Evolutionary conservation across 2,329 filamentous ascomycete genomes (phyloP), one percentile per base, ranked within the genome.

Genomic region (Aspergillus spinulosporus): DNA sequence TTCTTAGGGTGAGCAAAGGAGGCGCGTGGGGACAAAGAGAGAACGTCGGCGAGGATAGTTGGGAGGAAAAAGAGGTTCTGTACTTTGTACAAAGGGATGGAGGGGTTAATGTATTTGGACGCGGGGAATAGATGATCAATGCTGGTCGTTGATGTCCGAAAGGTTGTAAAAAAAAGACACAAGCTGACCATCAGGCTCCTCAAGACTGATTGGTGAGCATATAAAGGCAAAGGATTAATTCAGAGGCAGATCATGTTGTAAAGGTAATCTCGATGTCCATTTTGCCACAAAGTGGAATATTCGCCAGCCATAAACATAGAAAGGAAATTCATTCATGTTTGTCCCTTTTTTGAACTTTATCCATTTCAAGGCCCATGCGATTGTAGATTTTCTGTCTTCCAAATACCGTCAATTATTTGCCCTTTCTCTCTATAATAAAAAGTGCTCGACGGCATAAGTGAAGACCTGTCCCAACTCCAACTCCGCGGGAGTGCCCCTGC

Each of bases 81-180:
- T 97, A 96, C 76, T 85, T 89, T 68, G 85, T 96, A 31, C 84
- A 85, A 52, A 84, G 85, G 7, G 92, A 96, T 76, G 90, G 90
- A 1, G 83, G 83, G 21, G 90, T 92, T 26, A 88, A 80, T 67
- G 89, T 96, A 5, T 97, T 96, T 79, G 90, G 90, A 68, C 83
- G 92, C 68, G 92, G 93, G 4, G 84, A 87, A 68, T 83, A 73
- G 63, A 66, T 26, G 8, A 52, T 28, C 49, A 50, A 31, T 52
- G 44, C 31, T 34, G 32, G 52, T 51, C 32, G 53, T 57, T 54
- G 39, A 11, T 12, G 7, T 15, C 7, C 15, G n/a, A 9, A 34
- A 43, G n/a, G 28, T 3, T 21, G 21, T n/a, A 11, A 21, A 37
- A 40, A 37, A 29, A 21, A 9, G 5, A n/a, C 11, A 14, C 32